Evolutionary conservation across 1,284 basidiomycete species (phyloP).

Genomic region (Chalciporus piperatoides): DNA sequence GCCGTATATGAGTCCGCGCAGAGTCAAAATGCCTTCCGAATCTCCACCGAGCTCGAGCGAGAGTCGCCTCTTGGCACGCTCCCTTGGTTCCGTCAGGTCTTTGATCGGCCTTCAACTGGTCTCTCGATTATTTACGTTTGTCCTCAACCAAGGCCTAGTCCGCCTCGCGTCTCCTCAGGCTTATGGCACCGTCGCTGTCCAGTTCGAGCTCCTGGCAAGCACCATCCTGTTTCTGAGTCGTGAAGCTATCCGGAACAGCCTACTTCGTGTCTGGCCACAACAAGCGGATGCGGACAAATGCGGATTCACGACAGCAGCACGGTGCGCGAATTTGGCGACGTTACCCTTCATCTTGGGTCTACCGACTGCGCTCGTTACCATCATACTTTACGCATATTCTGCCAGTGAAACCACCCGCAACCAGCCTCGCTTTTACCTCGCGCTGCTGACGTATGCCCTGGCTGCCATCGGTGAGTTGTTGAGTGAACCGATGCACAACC

Average conservation of each 20-base stretch:
- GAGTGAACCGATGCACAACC: constrained; percentile 82
- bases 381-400: constrained; percentile 47
- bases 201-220: constrained; percentile 82
- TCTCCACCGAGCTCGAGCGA: constrained; percentile 5
- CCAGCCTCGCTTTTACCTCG: constrained; percentile 63
- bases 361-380: constrained; percentile 45
- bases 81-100: constrained; percentile 66
- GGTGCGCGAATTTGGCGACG: constrained; percentile 49
- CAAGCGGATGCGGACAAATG: constrained; percentile 14
- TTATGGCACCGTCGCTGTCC: constrained; percentile 84
- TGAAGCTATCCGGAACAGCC: constrained; percentile 85
- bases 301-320: constrained; percentile 10
- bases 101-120: constrained; percentile 85
- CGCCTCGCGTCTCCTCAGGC: constrained; percentile 82
- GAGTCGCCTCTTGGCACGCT: constrained; percentile 35
- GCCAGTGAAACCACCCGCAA: constrained; percentile 47
- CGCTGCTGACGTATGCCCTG: constrained; percentile 67
- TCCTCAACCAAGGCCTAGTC: constrained; percentile 84
- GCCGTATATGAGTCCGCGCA: neutral
- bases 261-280: constrained; percentile 52
- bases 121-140: constrained; percentile 82
- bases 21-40: constrained; percentile 16
- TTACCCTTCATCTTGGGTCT: constrained; percentile 59
- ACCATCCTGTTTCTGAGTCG: constrained; percentile 90
- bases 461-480: constrained; percentile 75